Evolutionary conservation across 768 basidiomycete species (phyloP), one percentile per base, ranked within the genome.

Genomic region (Tulasnella sp.): DNA sequence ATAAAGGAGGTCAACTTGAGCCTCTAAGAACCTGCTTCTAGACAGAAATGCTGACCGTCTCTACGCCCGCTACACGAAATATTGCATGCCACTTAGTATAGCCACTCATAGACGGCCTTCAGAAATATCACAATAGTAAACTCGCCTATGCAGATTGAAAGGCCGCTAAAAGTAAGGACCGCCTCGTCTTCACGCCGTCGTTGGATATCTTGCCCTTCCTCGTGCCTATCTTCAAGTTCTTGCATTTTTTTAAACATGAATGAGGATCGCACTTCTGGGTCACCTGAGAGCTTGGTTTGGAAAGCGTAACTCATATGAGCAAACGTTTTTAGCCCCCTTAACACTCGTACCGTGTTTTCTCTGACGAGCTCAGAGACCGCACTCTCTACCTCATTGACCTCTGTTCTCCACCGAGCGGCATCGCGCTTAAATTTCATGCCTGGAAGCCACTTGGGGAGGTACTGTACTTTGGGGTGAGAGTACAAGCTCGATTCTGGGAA

Each of bases 361-460:
- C 5, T 35, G 35, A 35, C 35, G 35, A 35, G 35, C 2, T 35
- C 35, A 35, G 35, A 35, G 35, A 35, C 35, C 35, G 35, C 35
- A 35, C 35, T 35, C 35, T 57, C 55, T 9, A 57, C 16, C 13
- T 20, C 55, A 23, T 57, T 26, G 20, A 57, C 23, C 4, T 57
- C 55, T 23, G 9, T 57, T 57, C 55, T 57, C 55, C 55, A 57
- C 26, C 16, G 13, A 57, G 5, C 46, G 44, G 72, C 74, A 35
- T 51, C 48, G 0, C 48, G 42, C 51, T 75, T 46, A 48, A 75
- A 75, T 16, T 35, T 26, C 29, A 51, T 51, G 23, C 74, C 74
- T 5, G 74, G 74, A 35, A 75, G 51, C 74, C 74, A 75, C 3
- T 23, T 51, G 2, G 74, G 74, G n/a, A 75, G 26, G 18, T 75